Conservation (phyloP, 2,329 filamentous ascomycete genomes). For the Karstenula rhodostoma region DNA sequence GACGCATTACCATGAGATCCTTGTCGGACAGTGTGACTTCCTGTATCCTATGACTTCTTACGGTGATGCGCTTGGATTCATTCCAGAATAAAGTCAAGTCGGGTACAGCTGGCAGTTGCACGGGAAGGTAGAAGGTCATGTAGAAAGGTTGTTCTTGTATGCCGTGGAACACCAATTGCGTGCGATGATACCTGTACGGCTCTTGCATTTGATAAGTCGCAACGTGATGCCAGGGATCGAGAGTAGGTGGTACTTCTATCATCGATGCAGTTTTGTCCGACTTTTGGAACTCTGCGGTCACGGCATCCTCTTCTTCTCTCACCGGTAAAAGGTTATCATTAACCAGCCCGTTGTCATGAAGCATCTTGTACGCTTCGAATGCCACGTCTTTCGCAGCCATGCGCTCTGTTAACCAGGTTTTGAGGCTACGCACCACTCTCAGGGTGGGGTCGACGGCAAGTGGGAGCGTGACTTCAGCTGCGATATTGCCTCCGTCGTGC, state of each 20-base stretch:
- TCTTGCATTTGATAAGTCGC: conserved; percentile 23
- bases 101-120: conserved; percentile 28
- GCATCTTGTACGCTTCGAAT: conserved; percentile 76
- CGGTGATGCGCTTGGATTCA: conserved; percentile 29
- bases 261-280: conserved; percentile 37
- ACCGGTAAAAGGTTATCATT: conserved; percentile 80
- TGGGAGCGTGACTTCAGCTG: conserved; percentile 74
- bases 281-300: conserved; percentile 32
- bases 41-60: conserved; percentile 25
- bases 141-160: conserved; percentile 23
- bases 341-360: conserved; percentile 76
- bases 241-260: conserved; percentile 30
- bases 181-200: conserved; percentile 29
- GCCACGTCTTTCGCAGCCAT: conserved; percentile 82
- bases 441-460: conserved; percentile 70
- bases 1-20: conserved; percentile 29
- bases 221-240: conserved; percentile 42
- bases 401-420: conserved; percentile 73
- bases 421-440: conserved; percentile 61
- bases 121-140: conserved; percentile 35
- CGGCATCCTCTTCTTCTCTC: conserved; percentile 38
- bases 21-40: conserved; percentile 19
- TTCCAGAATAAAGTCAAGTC: conserved; percentile 44
- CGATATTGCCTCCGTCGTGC: conserved; percentile 48
- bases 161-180: conserved; percentile 25